phyloP scores from a whole-genome alignment of 768 basidiomycete genomes.

The Fomitopsis serialis region DNA sequence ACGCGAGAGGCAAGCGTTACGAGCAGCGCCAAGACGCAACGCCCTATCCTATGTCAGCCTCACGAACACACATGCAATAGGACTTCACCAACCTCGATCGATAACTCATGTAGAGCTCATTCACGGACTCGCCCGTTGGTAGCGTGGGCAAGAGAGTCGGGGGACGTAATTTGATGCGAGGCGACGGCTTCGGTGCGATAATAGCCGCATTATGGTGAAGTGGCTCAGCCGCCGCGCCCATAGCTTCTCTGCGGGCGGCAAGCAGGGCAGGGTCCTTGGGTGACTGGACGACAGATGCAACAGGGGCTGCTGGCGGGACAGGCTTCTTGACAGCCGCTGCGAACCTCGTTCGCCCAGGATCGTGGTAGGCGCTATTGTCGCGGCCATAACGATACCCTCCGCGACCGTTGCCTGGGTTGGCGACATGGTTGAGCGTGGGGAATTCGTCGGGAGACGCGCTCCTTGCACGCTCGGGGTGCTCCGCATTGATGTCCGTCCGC shows the following conservation, averaged over 20 bases:
- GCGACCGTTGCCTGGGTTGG: constrained; percentile 42
- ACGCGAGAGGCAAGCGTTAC: constrained; percentile 90
- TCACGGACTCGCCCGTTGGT: constrained; percentile 77
- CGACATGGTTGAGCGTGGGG: constrained; percentile 46
- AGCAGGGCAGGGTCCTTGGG: constrained; percentile 31
- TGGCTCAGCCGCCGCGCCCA: constrained; percentile 57
- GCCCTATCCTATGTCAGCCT: constrained; percentile 39
- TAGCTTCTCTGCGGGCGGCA: constrained; percentile 48
- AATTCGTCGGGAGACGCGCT: constrained; percentile 60
- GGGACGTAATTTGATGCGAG: constrained; percentile 77
- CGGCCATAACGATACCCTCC: constrained; percentile 31
- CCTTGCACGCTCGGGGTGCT: constrained; percentile 29
- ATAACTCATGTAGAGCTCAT: constrained; percentile 82
- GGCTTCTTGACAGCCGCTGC: constrained; percentile 83
- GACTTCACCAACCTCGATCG: constrained; percentile 37
- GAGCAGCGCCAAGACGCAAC: constrained; percentile 86
- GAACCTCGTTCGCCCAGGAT: constrained; percentile 87
- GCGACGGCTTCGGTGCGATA: constrained; percentile 76
- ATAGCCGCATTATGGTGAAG: constrained; percentile 63
- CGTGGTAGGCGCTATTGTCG: constrained; percentile 44
- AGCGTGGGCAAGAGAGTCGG: constrained; percentile 85
- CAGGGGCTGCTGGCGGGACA: constrained; percentile 26
- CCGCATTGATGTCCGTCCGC: constrained; percentile 54
- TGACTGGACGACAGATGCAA: constrained; percentile 15
- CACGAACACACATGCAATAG: background rate